phyloP scores from a whole-genome alignment of 352 stramenopile genomes.

The Lagenidium giganteum region DNA sequence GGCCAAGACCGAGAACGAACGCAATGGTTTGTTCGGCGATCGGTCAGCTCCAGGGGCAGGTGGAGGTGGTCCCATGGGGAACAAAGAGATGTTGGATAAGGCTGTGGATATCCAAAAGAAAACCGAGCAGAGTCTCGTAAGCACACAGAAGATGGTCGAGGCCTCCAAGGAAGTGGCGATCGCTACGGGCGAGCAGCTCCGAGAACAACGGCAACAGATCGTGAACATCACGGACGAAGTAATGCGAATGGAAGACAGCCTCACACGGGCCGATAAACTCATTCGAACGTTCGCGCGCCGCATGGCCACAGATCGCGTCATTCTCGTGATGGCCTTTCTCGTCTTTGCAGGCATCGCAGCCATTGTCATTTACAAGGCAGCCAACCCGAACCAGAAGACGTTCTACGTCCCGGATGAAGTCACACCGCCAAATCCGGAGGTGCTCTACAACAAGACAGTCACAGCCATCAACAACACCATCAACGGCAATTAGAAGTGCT shows the following conservation, averaged over 20 bases:
- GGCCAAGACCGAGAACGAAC: conserved; percentile 75
- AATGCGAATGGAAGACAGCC: conserved; percentile 80
- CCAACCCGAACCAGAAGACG: conserved; percentile 66
- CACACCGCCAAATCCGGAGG: conserved; percentile 67
- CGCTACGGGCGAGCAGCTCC: conserved; percentile 71
- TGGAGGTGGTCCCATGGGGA: conserved; percentile 28
- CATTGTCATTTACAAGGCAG: conserved; percentile 82
- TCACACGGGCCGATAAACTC: conserved; percentile 76
- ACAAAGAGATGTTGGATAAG: conserved; percentile 74
- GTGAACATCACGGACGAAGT: conserved; percentile 85
- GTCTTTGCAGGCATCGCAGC: conserved; percentile 74
- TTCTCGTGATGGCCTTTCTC: conserved; percentile 74
- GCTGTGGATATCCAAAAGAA: conserved; percentile 79
- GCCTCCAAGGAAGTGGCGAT: conserved; percentile 77
- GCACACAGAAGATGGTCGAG: conserved; percentile 84
- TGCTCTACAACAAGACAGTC: conserved; percentile 75
- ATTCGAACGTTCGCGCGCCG: conserved; percentile 75
- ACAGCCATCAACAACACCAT: conserved; percentile 52
- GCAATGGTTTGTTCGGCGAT: conserved; percentile 70
- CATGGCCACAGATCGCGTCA: conserved; percentile 81
- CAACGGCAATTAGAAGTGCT: no score
- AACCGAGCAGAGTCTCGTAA: conserved; percentile 81
- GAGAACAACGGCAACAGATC: conserved; percentile 80
- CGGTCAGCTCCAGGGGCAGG: conserved; percentile 26
- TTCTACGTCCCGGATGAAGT: conserved; percentile 86